Percentiles rank a stretch among this genome's conserved stretches.
Conservation (phyloP, 148 eudicot species). For the Fagopyrum tataricum region DNA sequence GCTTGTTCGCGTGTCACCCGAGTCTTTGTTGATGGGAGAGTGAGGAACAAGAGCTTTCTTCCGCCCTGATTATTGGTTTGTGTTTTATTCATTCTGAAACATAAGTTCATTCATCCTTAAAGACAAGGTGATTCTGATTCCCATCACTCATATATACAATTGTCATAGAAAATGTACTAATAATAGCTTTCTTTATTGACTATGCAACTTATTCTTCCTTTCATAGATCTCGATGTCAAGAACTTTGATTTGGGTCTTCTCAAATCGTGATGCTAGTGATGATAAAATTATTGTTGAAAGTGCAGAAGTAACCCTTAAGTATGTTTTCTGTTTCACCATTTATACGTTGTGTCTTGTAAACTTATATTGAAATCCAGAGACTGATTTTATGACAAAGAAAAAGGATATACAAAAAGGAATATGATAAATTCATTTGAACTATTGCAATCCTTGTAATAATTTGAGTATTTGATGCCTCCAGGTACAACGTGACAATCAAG, state of each 20-base stretch:
- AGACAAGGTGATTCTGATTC: constrained; percentile 31
- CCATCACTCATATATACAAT: background rate
- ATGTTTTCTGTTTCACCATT: constrained; percentile 10
- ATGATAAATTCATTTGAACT: background rate
- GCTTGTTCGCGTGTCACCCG: background rate
- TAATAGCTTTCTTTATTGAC: background rate
- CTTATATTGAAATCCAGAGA: background rate
- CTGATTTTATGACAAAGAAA: background rate
- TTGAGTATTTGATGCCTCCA: constrained; percentile 18
- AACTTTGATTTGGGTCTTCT: constrained; percentile 48
- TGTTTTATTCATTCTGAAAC: background rate
- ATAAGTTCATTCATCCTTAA: constrained; percentile 16
- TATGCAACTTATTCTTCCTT: constrained; percentile 34
- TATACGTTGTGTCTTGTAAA: background rate
- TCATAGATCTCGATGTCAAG: constrained; percentile 41
- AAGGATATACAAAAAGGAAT: background rate
- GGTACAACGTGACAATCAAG: constrained; percentile 95
- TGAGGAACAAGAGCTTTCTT: no score
- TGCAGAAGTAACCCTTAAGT: constrained; percentile 50
- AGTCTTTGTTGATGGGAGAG: background rate
- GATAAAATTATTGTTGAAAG: constrained; percentile 46
- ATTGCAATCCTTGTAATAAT: background rate
- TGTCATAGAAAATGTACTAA: background rate
- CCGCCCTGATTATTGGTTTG: background rate
- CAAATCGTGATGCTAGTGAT: constrained; percentile 48